Base-by-base conservation (phyloP, 768 basidiomycete genomes). In the Artomyces pyxidatus region DNA sequence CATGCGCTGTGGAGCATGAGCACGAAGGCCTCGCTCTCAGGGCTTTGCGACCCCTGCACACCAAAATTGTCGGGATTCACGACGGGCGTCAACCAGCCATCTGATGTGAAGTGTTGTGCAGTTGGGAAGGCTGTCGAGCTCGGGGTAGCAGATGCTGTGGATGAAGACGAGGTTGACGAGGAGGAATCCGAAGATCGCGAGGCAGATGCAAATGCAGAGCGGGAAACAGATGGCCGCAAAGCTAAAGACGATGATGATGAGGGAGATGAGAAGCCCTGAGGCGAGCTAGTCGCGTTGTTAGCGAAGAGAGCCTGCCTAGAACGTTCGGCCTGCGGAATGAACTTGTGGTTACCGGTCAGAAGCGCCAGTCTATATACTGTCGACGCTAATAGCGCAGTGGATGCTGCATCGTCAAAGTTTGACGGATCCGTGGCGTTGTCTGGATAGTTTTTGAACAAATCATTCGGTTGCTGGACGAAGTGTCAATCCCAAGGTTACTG, bases 1-100 rank as follows among this genome's bases (percentile, higher is more conserved):
- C 81, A 87, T 4, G 85, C 85, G 0, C 86, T 76, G 50, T 89
- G 72, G 65, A 92, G 71, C 59, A 81, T 72, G 5, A 93, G 62
- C 10, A 86, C 77, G 63, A 94, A 94, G 6, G 85, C 86, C 66
- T 93, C 74, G 0, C 73, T 81, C 63, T 94, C 91, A 2, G 90
- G 77, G 51, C 84, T 86, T 17, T 77, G 19, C 0, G 63, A 50
- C 0, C 85, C 83, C 51, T 75, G 49, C 1, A 53, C 10, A 0
- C 69, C 67, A 57, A 72, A 81, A 2, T 68, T 61, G 46, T 83
- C 62, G 0, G 91, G 90, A 59, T 94, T 71, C 3, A 86, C 86
- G 16, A 91, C 88, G 5, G 86, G 86, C 5, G 68, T 70, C 22
- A 90, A 65, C 80, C 83, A 86, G 3, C 86, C 83, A 32, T 79